phyloP scores from a whole-genome alignment of 768 basidiomycete species.

The Russula ochroleuca region DNA sequence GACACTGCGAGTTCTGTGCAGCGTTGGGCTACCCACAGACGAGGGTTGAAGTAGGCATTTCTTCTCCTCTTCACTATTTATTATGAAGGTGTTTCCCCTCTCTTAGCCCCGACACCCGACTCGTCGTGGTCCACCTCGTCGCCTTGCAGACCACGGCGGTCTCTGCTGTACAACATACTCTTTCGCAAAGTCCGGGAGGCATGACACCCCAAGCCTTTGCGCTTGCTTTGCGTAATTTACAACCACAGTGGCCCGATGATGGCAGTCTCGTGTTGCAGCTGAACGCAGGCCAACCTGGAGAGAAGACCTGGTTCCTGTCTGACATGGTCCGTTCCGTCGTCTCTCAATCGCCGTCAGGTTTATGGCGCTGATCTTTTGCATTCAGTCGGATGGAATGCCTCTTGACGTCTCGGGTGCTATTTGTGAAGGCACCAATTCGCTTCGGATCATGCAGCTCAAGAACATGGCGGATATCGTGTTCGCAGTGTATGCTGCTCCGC shows the following conservation, averaged over 20 bases:
- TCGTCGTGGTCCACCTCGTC: conserved; percentile 21
- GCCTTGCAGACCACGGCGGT: conserved; percentile 16
- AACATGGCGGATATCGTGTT: conserved; percentile 21
- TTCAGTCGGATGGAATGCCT: conserved; percentile 7
- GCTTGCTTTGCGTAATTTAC: conserved; percentile 12
- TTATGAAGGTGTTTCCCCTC: not conserved
- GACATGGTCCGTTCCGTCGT: conserved; percentile 20
- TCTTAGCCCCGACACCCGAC: conserved; percentile 14
- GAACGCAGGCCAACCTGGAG: conserved; percentile 15
- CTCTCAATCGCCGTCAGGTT: not conserved
- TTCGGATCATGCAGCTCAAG: conserved; percentile 19
- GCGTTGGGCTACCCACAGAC: conserved; percentile 19
- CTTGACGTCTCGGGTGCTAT: conserved; percentile 22
- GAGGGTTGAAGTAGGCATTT: conserved; percentile 20
- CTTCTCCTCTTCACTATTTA: not conserved
- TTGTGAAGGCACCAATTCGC: conserved; percentile 19
- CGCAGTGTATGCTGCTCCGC: conserved; percentile 16
- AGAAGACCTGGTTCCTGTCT: conserved; percentile 16
- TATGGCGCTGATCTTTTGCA: not conserved
- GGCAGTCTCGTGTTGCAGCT: conserved; percentile 19
- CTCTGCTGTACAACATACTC: conserved; percentile 1
- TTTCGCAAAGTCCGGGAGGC: conserved; percentile 10
- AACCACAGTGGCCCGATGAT: conserved; percentile 23
- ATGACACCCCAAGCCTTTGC: conserved; percentile 20
- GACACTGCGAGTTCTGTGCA: conserved; percentile 13